Base-by-base conservation (phyloP, 2,329 filamentous ascomycete genomes). In the Fonsecaea nubica region DNA sequence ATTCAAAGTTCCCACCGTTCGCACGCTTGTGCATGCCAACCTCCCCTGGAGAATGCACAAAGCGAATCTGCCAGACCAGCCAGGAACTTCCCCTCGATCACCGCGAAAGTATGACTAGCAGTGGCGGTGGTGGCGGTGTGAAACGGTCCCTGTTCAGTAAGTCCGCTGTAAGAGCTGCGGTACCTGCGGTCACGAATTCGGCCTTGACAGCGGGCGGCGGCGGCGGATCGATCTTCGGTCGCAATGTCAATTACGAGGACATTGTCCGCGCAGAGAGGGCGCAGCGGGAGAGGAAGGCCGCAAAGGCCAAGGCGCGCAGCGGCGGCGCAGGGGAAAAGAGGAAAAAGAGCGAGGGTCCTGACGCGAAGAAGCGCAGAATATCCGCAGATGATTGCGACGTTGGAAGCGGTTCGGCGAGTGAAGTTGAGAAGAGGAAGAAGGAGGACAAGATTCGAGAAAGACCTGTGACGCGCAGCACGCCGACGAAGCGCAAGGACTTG, bases 101-200 rank as follows among this genome's bases (percentile, higher is more conserved):
- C 35, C 18, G 15, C 30, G n/a, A 50, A 50, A 56, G 38, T 21
- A 68, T 68, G 66, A 36, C 59, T 35, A 63, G 45, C 15, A 25
- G 25, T 25, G 25, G 21, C 21, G 21, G 21, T 25, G 21, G 21
- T 25, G 15, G 15, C 57, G 65, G 65, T 25, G 63, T 64, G 55
- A 82, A 81, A 78, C 80, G 80, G 45, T 82, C 81, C 0, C 80
- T 87, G 18, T 88, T 88, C 77, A 87, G 84, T 58, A 85, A 84
- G 69, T 82, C 84, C 55, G 76, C 80, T 25, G 25, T 25, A 25
- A 85, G 83, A 81, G 80, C 83, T 15, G 66, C 72, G 25, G 25
- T 25, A 9, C 33, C 69, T 6, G 13, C 60, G 10, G 36, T 55
- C 15, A 8, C 55, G 10, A 58, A 40, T n/a, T 35, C 62, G 3